Evolutionary conservation across 805 yeast genomes (phyloP), one percentile per base, ranked within the genome.

Genomic region (Nakazawaea ernobii): DNA sequence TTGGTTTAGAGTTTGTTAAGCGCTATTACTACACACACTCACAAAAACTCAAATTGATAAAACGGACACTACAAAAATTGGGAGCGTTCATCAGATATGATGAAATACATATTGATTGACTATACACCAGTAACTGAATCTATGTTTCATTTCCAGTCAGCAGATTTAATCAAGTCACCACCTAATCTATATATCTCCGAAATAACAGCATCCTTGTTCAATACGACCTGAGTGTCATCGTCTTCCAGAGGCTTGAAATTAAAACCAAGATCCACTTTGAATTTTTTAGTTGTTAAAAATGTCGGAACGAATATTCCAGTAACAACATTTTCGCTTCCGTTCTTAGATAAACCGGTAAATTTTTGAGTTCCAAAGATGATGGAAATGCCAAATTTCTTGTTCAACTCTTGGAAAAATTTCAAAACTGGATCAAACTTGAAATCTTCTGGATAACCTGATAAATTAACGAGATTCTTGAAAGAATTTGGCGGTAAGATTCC

Each of bases 271-370:
- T 85, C 87, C 20, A 85, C 96, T 56, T 84, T 82, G 69, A 89
- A 90, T 62, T 82, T 86, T 59, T 79, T 77, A 51, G 77, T 76
- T 51, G 77, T 64, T 35, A 76, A 74, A 2, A 60, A 37, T 4
- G 75, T 64, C 2, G 96, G 96, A 45, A 85, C 80, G 68, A 92
- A 82, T 42, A 94, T 66, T 2, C 97, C 97, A 20, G 91, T 77
- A 43, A 92, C 77, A 7, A 84, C 82, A 55, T 81, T 80, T 45
- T 70, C 70, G 13, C 52, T 45, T 8, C 83, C 80, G n/a, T 70
- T 63, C 6, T 77, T 75, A 45, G 74, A 71, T 48, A 78, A 65
- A n/a, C 79, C 79, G 11, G 76, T 67, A 57, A 70, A 80, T 53
- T 69, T 73, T 49, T 76, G 75, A 39, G 79, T 71, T 30, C 94